Evolutionary conservation across 2,329 filamentous ascomycete genomes (phyloP).

Genomic region (Cladosporium sp.): DNA sequence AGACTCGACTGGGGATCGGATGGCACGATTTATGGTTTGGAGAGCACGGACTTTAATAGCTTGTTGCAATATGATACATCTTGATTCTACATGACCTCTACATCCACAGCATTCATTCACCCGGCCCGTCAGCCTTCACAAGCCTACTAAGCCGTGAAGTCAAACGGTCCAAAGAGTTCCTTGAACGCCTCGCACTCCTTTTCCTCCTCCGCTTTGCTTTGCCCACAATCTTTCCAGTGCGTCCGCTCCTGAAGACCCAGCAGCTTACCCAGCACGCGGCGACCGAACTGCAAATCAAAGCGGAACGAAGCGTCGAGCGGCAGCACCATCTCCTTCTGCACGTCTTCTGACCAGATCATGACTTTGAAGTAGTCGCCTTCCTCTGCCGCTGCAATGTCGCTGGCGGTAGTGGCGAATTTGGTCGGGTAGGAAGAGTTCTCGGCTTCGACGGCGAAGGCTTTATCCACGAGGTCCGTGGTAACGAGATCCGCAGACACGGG

Average conservation of each 20-base stretch:
- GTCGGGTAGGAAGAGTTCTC: conserved; percentile 63
- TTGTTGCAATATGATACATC: neutral
- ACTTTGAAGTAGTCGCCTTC: conserved; percentile 32
- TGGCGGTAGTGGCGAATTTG: conserved; percentile 40
- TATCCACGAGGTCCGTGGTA: conserved; percentile 71
- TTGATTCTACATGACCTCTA: neutral
- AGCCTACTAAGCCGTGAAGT: conserved; percentile 37
- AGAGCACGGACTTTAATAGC: too few relatives aligned
- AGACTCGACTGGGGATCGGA: too few relatives aligned
- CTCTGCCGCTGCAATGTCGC: conserved; percentile 22
- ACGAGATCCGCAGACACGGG: conserved; percentile 68
- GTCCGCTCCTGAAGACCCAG: conserved; percentile 73
- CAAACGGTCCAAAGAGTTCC: conserved; percentile 75
- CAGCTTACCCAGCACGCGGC: conserved; percentile 83
- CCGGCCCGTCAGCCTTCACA: neutral
- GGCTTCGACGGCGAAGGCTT: conserved; percentile 82
- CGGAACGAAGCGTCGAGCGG: conserved; percentile 70
- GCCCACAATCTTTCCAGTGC: conserved; percentile 79
- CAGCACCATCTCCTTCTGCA: conserved; percentile 62
- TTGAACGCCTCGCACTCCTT: conserved; percentile 76
- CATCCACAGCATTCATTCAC: neutral
- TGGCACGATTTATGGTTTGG: neutral
- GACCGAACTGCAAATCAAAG: conserved; percentile 88
- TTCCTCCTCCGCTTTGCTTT: conserved; percentile 73
- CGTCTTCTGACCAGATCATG: conserved; percentile 37